A percentile compares a stretch with the other conserved stretches of the same genome.
Evolutionary conservation across 805 yeast species (phyloP).

Genomic region (Myxozyma melibiosi): DNA sequence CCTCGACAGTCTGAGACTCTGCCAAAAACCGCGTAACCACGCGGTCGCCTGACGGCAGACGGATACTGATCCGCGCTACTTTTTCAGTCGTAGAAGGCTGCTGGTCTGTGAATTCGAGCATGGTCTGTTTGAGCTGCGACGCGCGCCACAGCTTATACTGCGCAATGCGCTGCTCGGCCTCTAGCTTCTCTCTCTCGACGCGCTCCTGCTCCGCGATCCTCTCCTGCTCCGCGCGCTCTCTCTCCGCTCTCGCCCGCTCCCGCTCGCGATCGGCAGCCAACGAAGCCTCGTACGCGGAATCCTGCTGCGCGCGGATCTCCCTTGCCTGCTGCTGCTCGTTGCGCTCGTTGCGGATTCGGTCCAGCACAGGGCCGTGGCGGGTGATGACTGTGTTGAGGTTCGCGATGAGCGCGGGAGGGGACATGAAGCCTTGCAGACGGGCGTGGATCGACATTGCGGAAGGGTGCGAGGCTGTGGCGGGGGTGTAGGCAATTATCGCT

Average conservation of each 20-base stretch:
- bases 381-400: slow-evolving; percentile 52
- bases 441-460: slow-evolving; percentile 55
- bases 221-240: slow-evolving; percentile 31
- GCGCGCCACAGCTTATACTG: slow-evolving; percentile 49
- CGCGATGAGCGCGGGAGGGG: slow-evolving; percentile 49
- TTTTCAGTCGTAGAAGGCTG: slow-evolving; percentile 20
- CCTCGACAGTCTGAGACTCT: slow-evolving; percentile 52
- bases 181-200: slow-evolving; percentile 31
- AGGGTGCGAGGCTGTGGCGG: slow-evolving; percentile 29
- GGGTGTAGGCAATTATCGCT: slow-evolving; percentile 56
- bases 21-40: slow-evolving; percentile 53
- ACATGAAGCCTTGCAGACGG: slow-evolving; percentile 60
- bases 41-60: slow-evolving; percentile 66
- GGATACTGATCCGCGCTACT: slow-evolving; percentile 67
- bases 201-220: slow-evolving; percentile 29
- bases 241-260: slow-evolving; percentile 41
- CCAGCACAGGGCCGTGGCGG: slow-evolving; percentile 63
- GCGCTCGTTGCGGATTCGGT: slow-evolving; percentile 62
- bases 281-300: slow-evolving; percentile 72
- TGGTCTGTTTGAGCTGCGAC: slow-evolving; percentile 36
- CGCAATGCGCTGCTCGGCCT: slow-evolving; percentile 24
- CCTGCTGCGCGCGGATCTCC: slow-evolving; percentile 71
- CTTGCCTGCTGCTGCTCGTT: slow-evolving; percentile 58
- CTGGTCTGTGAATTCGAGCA: slow-evolving; percentile 36
- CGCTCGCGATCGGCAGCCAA: slow-evolving; percentile 66